Base-by-base conservation (phyloP, 805 yeast genomes). In the Saccharomycopsis amapae region DNA sequence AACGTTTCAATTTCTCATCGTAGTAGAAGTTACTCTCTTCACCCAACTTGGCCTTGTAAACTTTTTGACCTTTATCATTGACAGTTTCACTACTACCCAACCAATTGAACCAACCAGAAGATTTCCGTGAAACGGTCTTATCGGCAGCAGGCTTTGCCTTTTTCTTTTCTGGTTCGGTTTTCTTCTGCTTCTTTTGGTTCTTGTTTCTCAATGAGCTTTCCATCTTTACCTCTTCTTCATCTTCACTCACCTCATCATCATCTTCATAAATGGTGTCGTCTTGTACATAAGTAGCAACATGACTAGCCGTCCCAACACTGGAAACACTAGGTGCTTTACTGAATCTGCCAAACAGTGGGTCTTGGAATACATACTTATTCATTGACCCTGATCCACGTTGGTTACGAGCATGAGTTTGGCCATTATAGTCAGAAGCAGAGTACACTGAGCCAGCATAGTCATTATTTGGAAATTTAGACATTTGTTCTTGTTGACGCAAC, bases 41-140 rank as follows among this genome's bases (percentile, higher is more conserved):
- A 10, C 97, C 98, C 44, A 93, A 65, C 54, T 93, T 87, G 31
- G 96, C 97, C 52, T 78, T 76, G 51, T 80, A 73, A 0, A 88
- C 84, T 58, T 85, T 85, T 33, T 85, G 86, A 43, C 77, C 85
- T 39, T 76, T 80, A 24, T 76, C 73, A 13, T 31, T 40, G 64
- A 62, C 51, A 67, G 69, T 38, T 7, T 69, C 72, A 2, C 68
- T 62, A 56, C 67, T 61, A 46, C 74, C 68, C 49, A 83, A 63
- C 85, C 95, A 84, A 6, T 28, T 71, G 49, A 76, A 65, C 81
- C 81, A 73, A 15, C 74, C 56, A 39, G 44, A 34, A 17, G 24
- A 19, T 15, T 46, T 46, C 20, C 46, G 5, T 2, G 35, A 19
- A 6, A 40, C 26, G n/a, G 18, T 32, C 19, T 41, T 55, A 36